Conservation (phyloP, 805 yeast genomes). For the Yarrowia osloensis region DNA sequence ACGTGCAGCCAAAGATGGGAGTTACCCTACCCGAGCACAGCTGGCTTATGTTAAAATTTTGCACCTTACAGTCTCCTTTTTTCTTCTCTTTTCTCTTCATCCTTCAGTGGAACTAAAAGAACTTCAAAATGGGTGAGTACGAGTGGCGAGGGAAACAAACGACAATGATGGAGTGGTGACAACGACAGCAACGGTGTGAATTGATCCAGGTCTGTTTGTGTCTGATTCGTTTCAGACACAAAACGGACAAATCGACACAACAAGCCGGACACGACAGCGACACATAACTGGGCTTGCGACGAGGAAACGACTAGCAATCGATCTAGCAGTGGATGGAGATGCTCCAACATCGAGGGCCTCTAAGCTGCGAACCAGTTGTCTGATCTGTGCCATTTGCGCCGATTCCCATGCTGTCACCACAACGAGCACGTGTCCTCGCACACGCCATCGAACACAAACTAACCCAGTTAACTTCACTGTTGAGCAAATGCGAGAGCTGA, state of each 20-base stretch:
- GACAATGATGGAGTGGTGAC: not conserved
- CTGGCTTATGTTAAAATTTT: slow-evolving; percentile 29
- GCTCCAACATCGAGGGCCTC: no score
- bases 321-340: not conserved
- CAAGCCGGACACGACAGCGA: no score
- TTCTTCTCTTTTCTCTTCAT: slow-evolving; percentile 29
- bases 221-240: not conserved
- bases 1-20: not conserved
- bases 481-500: slow-evolving; percentile 92
- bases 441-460: no score
- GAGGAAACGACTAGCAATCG: not conserved
- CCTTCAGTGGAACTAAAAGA: slow-evolving; percentile 30
- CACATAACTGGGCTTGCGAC: no score
- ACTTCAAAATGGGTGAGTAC: slow-evolving; percentile 41
- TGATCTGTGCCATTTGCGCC: no score
- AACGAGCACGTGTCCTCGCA: not conserved
- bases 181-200: not conserved
- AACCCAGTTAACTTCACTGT: slow-evolving; percentile 39
- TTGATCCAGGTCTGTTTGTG: not conserved
- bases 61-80: slow-evolving; percentile 29
- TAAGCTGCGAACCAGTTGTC: no score
- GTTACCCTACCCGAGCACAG: slow-evolving; percentile 16
- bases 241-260: not conserved
- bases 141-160: not conserved
- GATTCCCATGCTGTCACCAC: no score